Base-by-base conservation (phyloP, 2,329 filamentous ascomycete species). In the Pseudocercospora fijiensis region DNA sequence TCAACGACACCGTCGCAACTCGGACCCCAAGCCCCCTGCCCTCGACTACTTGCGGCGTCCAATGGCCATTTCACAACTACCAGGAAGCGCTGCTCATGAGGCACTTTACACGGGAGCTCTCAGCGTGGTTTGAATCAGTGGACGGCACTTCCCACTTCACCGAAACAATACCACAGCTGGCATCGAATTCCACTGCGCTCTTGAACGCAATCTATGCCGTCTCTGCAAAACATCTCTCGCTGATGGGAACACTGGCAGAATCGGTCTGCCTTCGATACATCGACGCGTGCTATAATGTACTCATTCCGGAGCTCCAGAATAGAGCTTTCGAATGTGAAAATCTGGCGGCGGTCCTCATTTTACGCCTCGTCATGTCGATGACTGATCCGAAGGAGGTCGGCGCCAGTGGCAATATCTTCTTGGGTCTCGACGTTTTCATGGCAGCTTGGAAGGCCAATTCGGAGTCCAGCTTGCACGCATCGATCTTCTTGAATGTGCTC, bases 131-230 rank as follows among this genome's bases (percentile, higher is more conserved):
- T 41, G 73, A 75, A 56, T 59, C 73, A 1, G 70, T 66, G 27
- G 73, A 75, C 61, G 64, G 69, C 8, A 58, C 69, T 22, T 62
- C 73, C n/a, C 83, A 84, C 63, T 87, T 87, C 66, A 80, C 81
- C 62, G 76, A 79, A 0, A 76, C 82, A 7, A 83, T 86, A 0
- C 85, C 85, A 0, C 77, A 81, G 59, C 77, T 81, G n/a, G 83
- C 85, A 3, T 78, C 78, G 11, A 77, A 73, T 1, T 84, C 79
- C 52, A 80, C 80, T 0, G 80, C 82, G 2, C 76, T 87, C 1
- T 74, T 85, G 7, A 84, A 85, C 58, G 84, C 84, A 22, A 84
- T 86, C 27, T 78, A 85, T 41, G 84, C 84, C 2, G 76, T 86
- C 6, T 81, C 84, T 0, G 81, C 83, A 2, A 78, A 83, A 49